These are phyloP conservation scores for Cutaneotrichosporon curvatum DNA, from an alignment of 1,284 basidiomycete genomes.

Conservation along the genomic window DNA sequence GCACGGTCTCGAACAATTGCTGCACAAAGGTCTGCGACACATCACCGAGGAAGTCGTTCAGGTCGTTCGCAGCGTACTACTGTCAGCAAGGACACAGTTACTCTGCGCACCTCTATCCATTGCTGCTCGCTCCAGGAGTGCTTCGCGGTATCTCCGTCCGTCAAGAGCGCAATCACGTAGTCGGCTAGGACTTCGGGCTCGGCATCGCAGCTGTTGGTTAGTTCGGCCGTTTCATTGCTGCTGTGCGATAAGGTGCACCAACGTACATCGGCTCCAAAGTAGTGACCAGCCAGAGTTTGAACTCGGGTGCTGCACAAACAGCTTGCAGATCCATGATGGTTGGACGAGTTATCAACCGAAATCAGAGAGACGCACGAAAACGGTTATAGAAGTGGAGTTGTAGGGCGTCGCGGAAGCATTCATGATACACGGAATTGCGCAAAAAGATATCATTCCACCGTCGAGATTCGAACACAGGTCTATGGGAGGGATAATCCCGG, in stretches of 20 bases:
- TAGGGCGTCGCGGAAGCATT: too few species aligned
- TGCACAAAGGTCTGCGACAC: conserved; percentile 73
- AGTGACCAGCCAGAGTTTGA: conserved; percentile 63
- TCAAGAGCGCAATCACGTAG: conserved; percentile 88
- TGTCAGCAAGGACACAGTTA: conserved; percentile 1
- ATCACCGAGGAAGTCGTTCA: conserved; percentile 87
- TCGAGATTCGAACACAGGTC: too few species aligned
- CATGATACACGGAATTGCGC: too few species aligned
- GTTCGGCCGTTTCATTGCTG: background rate
- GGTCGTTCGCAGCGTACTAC: conserved; percentile 60
- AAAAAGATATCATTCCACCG: too few species aligned
- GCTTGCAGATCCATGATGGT: conserved; percentile 12
- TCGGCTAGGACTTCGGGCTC: conserved; percentile 89
- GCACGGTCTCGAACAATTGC: conserved; percentile 70
- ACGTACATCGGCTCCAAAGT: conserved; percentile 78
- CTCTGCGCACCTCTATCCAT: conserved; percentile 56
- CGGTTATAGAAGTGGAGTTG: too few species aligned
- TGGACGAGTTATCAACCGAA: too few species aligned
- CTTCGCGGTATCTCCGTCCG: conserved; percentile 57
- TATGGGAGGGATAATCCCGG: too few species aligned
- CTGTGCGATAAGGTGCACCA: background rate
- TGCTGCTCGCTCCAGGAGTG: conserved; percentile 62
- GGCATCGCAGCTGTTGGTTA: conserved; percentile 71
- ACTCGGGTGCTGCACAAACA: conserved; percentile 30
- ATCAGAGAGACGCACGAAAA: too few species aligned